Conservation (phyloP, 2,329 filamentous ascomycete species). For the Diplodia corticola region DNA sequence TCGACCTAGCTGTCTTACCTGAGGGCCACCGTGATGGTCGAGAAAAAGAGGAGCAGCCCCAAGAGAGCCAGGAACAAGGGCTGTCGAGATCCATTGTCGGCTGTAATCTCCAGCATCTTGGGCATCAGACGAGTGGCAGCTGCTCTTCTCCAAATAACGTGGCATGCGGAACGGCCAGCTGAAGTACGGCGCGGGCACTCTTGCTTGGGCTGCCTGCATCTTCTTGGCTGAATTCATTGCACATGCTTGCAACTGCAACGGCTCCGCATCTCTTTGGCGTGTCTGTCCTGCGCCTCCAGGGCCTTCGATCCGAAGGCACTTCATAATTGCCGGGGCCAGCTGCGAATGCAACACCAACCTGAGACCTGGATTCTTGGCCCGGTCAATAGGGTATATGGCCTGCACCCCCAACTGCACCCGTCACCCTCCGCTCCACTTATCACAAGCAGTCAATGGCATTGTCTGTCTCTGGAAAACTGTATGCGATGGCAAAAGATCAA, state of each 20-base stretch:
- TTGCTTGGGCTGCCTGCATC: background rate
- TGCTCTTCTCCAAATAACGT: background rate
- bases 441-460: background rate
- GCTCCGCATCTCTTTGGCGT: background rate
- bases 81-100: conserved; percentile 28
- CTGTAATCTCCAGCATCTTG: conserved; percentile 26
- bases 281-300: background rate
- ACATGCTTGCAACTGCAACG: conserved; percentile 1
- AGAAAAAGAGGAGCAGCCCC: conserved; percentile 25
- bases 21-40: conserved; percentile 22
- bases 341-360: background rate
- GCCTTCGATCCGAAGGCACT: conserved; percentile 11
- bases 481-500: background rate
- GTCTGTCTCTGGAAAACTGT: background rate
- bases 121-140: background rate
- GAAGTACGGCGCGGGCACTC: background rate
- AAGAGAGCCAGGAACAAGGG: conserved; percentile 28
- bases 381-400: background rate
- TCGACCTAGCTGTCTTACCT: conserved; percentile 4
- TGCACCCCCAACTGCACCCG: no score
- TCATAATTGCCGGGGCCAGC: background rate
- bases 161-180: background rate
- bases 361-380: background rate
- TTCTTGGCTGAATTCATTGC: background rate
- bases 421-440: background rate